Base-by-base conservation (phyloP, 108 stramenopile species). In the Fragilaria crotonensis region DNA sequence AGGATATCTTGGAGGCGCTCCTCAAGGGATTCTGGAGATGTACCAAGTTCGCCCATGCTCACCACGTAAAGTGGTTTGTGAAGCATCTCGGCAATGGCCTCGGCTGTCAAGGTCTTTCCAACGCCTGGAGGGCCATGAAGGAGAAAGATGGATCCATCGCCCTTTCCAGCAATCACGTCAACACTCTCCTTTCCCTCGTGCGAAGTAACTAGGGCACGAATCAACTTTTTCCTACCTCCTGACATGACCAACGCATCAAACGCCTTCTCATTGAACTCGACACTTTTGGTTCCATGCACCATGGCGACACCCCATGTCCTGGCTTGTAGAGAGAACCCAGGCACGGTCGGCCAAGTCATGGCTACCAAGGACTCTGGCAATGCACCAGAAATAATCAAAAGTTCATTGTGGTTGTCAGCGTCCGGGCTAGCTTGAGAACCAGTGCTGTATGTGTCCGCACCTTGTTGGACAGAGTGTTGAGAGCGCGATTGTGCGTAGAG, bases 51-150 rank as follows among this genome's bases (percentile, higher is more conserved):
- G 9, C 84, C 84, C 72, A 85, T 64, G 20, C 69, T 71, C 5
- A 85, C 48, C 20, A 74, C 66, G 57, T 79, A 85, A 44, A 85
- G 56, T 5, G 84, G 84, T 45, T 70, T 65, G 45, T 73, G 71
- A 45, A 87, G 69, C 9, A 68, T 11, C 54, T 87, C 85, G 3
- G 79, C 69, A 5, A 83, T 54, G 0, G 79, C 81, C 56, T 87
- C 85, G 29, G 85, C 85, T 5, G 85, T 87, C 1, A 87, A 61
- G 0, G 85, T 87, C 54, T 87, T 87, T 0, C 85, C 85, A 21
- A 53, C 54, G 5, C 85, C 85, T 4, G 85, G 79, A 9, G 70
- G 68, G 0, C 85, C 81, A 50, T 83, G 78, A 59, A 87, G 41
- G 30, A 87, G 48, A 46, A 86, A 83, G 0, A 80, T 73, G 17